Base-by-base conservation (phyloP, 495 filamentous ascomycete genomes). In the Sphaerosporella brunnea region DNA sequence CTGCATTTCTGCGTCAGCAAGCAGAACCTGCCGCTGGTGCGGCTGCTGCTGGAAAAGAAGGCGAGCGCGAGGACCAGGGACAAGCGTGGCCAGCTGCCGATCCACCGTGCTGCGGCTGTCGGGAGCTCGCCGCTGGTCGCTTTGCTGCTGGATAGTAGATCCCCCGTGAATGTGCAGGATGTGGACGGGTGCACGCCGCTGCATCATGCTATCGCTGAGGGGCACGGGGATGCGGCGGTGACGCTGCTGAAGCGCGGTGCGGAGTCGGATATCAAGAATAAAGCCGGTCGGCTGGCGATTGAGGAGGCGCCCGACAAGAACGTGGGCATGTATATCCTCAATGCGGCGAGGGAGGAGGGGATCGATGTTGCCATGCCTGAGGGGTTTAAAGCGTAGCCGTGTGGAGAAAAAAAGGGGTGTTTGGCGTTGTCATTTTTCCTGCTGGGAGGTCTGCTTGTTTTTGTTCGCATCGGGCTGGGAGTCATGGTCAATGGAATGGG, bases 1-100 rank as follows among this genome's bases (percentile, higher is more conserved):
- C 72, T 99, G 8, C 90, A 96, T 62, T 94, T 99, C 60, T 72
- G 79, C 40, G 80, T 84, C 38, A 94, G 86, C 42, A 96, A 99
- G 60, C 72, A 73, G 58, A 84, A 87, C 63, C 69, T 94, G 35
- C 79, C 83, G 49, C 71, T 78, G 11, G 84, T 86, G 4, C 81
- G 82, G 34, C 81, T 72, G 49, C 73, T 99, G 16, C 65, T 96
- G 45, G 81, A 82, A 49, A 69, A 72, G 3, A 68, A 73, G 10
- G 88, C 85, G 16, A 83, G 79, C n/a, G 68, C 84, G 0, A 70
- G 90, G 18, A 74, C 88, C 1, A 82, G 83, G 52, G 92, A 99
- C 61, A 81, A 77, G 60, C 75, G 82, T 11, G 80, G 79, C 1
- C 88, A 95, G 59, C 73, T 94, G 19, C 71, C 90, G 1, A 68